Evolutionary conservation across 2,329 filamentous ascomycete genomes (phyloP).

Genomic region (Hypoxylon sp.): DNA sequence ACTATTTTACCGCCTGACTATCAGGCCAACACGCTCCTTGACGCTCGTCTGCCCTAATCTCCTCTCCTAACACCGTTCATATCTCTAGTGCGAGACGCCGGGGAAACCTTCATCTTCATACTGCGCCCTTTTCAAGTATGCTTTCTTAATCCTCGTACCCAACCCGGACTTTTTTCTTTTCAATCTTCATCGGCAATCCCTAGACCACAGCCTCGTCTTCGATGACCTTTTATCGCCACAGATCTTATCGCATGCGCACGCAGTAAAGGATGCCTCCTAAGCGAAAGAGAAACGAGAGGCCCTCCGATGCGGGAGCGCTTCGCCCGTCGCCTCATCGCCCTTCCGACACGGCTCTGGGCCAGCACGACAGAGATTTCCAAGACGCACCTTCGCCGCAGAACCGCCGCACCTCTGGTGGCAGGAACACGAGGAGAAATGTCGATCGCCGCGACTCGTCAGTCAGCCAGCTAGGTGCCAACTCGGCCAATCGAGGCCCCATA

Average conservation of each 20-base stretch:
- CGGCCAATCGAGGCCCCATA: constrained; percentile 39
- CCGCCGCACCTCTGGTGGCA: constrained; percentile 54
- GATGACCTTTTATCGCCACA: constrained; percentile 39
- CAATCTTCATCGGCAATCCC: constrained; percentile 32
- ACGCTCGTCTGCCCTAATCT: constrained; percentile 10
- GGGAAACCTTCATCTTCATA: constrained; percentile 7
- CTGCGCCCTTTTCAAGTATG: constrained; percentile 26
- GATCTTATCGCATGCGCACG: constrained; percentile 34
- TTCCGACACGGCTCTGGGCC: constrained; percentile 61
- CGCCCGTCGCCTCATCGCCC: constrained; percentile 71
- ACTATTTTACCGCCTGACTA: constrained; percentile 9
- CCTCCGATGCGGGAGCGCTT: constrained; percentile 55
- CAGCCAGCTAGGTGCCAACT: constrained; percentile 42
- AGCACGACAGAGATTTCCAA: constrained; percentile 62
- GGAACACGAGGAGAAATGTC: constrained; percentile 54
- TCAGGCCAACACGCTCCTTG: constrained; percentile 11
- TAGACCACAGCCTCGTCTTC: constrained; percentile 23
- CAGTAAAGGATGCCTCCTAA: constrained; percentile 68
- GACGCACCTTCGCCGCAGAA: constrained; percentile 49
- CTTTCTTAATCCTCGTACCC: constrained; percentile 27
- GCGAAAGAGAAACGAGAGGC: constrained; percentile 65
- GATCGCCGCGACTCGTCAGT: constrained; percentile 63
- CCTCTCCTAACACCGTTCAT: not conserved
- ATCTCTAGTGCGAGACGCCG: not conserved
- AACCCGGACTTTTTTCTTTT: constrained; percentile 20